Conservation (phyloP, 2,329 filamentous ascomycete genomes). For the Emergomyces pasteurianus region DNA sequence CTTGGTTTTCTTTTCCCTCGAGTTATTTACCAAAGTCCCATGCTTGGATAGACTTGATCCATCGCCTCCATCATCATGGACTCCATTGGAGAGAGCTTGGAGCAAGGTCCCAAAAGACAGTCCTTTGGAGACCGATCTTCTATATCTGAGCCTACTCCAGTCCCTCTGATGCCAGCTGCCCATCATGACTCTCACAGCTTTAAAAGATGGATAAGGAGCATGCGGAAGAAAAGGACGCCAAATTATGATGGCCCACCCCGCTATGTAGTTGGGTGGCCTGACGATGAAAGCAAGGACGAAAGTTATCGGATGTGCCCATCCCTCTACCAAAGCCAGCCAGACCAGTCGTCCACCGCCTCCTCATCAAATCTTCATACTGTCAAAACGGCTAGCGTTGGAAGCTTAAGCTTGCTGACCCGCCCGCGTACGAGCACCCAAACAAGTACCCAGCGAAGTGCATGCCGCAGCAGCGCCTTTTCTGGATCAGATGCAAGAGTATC, state of each 20-base stretch:
- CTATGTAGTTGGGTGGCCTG: constrained; percentile 28
- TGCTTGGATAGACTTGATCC: not conserved
- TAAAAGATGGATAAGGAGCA: constrained; percentile 28
- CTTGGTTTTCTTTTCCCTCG: not conserved
- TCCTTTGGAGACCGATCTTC: not conserved
- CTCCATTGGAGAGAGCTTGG: constrained; percentile 1
- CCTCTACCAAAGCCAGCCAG: constrained; percentile 32
- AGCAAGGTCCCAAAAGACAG: not conserved
- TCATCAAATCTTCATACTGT: constrained; percentile 69
- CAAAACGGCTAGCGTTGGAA: constrained; percentile 68
- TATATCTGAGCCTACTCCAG: not conserved
- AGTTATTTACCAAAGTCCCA: not conserved
- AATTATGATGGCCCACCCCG: constrained; percentile 8
- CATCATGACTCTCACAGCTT: constrained; percentile 17
- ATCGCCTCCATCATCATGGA: constrained; percentile 1
- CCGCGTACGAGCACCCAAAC: constrained; percentile 49
- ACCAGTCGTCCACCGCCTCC: constrained; percentile 61
- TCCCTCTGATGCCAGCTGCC: not conserved
- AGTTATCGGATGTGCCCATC: constrained; percentile 13
- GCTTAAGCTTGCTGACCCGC: constrained; percentile 56
- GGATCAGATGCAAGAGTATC: constrained; percentile 55
- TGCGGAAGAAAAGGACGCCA: constrained; percentile 18
- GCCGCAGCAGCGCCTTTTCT: constrained; percentile 46
- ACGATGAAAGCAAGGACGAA: constrained; percentile 13
- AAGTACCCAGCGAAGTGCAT: constrained; percentile 36